Evolutionary conservation across 2,329 filamentous ascomycete genomes (phyloP).

Genomic region (Mariannaea sp.): DNA sequence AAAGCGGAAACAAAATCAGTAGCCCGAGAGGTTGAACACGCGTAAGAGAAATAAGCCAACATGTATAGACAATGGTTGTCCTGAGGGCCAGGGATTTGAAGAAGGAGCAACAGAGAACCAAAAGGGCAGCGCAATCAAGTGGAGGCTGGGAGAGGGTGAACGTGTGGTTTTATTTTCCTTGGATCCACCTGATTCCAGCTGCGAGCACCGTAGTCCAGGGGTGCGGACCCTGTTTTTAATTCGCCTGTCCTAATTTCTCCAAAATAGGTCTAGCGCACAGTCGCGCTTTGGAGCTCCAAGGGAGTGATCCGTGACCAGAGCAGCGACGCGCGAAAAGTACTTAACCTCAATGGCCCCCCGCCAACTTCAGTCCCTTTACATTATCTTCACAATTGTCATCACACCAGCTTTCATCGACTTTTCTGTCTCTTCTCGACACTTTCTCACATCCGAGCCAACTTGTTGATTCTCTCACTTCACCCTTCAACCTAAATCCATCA

Average conservation of each 20-base stretch:
- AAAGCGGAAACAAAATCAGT: conserved; percentile 2
- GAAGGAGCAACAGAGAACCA: conserved; percentile 6
- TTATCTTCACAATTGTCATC: conserved; percentile 44
- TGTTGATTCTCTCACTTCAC: neutral
- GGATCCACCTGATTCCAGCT: conserved; percentile 21
- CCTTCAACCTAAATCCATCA: conserved; percentile 30
- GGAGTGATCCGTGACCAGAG: conserved; percentile 58
- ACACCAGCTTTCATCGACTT: conserved; percentile 44
- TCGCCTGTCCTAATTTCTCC: conserved; percentile 40
- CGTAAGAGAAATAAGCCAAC: too few relatives aligned
- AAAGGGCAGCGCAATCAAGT: conserved; percentile 1
- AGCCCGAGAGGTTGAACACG: neutral
- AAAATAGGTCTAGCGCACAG: conserved; percentile 39
- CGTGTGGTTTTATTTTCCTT: conserved; percentile 34
- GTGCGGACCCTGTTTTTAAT: conserved; percentile 37
- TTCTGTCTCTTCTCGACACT: conserved; percentile 28
- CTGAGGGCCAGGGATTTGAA: too few relatives aligned
- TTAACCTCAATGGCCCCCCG: conserved; percentile 56
- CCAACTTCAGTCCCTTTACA: conserved; percentile 44
- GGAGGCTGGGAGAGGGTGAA: conserved; percentile 16
- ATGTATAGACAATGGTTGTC: too few relatives aligned
- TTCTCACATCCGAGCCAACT: conserved; percentile 25
- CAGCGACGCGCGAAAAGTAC: conserved; percentile 57
- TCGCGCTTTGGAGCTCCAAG: conserved; percentile 35
- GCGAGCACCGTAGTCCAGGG: conserved; percentile 20